Evolutionary conservation across 2,329 filamentous ascomycete species (phyloP).

Genomic region (Leptographium wingfieldii): DNA sequence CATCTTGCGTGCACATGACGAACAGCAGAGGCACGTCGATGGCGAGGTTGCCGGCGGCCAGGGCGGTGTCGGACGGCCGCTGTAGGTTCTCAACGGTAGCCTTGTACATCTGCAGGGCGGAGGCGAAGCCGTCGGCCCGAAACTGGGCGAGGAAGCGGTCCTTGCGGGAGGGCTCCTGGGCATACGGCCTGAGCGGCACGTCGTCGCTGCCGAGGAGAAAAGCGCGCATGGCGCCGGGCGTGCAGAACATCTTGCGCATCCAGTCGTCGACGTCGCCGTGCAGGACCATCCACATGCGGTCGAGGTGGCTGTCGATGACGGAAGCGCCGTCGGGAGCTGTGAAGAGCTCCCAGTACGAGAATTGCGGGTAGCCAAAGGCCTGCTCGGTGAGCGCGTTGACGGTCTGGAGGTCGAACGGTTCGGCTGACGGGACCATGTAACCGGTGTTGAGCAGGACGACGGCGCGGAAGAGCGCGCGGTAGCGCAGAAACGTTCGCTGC

Average conservation of each 20-base stretch:
- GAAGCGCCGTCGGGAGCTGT: constrained; percentile 23
- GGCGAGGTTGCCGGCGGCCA: constrained; percentile 10
- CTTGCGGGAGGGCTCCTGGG: constrained; percentile 15
- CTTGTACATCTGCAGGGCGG: constrained; percentile 18
- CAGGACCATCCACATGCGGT: constrained; percentile 22
- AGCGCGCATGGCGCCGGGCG: constrained; percentile 20
- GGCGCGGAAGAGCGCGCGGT: constrained; percentile 26
- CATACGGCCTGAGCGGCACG: constrained; percentile 16
- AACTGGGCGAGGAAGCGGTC: constrained; percentile 17
- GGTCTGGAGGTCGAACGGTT: constrained; percentile 23
- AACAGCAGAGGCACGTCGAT: constrained; percentile 17
- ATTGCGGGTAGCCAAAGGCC: constrained; percentile 23
- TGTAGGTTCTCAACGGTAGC: constrained; percentile 12
- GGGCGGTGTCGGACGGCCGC: constrained; percentile 11
- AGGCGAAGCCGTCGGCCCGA: constrained; percentile 15
- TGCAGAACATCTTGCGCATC: constrained; percentile 23
- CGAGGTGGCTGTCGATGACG: constrained; percentile 25
- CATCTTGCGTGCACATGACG: constrained; percentile 16
- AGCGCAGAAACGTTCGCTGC: constrained; percentile 27
- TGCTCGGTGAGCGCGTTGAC: constrained; percentile 20
- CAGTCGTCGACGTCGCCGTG: constrained; percentile 18
- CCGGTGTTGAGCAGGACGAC: constrained; percentile 28
- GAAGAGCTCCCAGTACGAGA: constrained; percentile 35
- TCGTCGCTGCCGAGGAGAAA: constrained; percentile 14
- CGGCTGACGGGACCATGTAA: constrained; percentile 23